Evolutionary conservation across 1,284 basidiomycete genomes (phyloP), one percentile per base, ranked within the genome.

Genomic region (Ceratobasidium sp.): DNA sequence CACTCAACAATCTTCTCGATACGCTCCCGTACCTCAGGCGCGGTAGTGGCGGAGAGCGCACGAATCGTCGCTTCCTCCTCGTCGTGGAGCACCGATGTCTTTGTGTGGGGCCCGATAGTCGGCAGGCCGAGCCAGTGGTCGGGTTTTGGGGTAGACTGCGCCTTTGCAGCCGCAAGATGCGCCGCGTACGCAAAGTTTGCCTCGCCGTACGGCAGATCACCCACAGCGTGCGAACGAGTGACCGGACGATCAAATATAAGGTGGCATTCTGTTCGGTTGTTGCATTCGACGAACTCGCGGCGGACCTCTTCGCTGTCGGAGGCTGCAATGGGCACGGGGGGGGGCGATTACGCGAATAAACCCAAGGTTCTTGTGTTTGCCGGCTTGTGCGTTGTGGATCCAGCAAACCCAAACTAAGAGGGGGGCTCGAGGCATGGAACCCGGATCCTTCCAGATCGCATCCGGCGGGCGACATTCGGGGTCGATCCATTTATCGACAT

Each of bases 401-500:
- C 13, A 13, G 11, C 22, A 4, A 11, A 32, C 7, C 56, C 56
- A 57, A 11, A 9, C 56, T 11, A 57, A 29, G 56, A 57, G 22
- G 13, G 6, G 25, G 13, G n/a, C 32, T 6, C 8, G 22, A 11
- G 22, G 13, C 56, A 57, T 57, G 11, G 29, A 57, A 7, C 56
- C 56, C 8, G 56, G 56, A 17, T 57, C 56, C n/a, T 11, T 32
- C 56, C n/a, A 57, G n/a, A 7, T 15, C 22, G 56, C 56, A 32
- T 32, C 25, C 22, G 13, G 11, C 22, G 56, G 56, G 11, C n/a
- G n/a, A 29, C 56, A 32, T 29, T 57, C 25, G 4, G 56, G n/a
- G n/a, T n/a, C n/a, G 25, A 57, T 32, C 56, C 56, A 57, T 29
- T 29, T 57, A n/a, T 57, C 56, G 15, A 57, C 9, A 29, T 57